A percentile compares a stretch with the other conserved stretches of the same genome.
phyloP scores from a whole-genome alignment of 306 rosid genomes.

The Ormosia emarginata region DNA sequence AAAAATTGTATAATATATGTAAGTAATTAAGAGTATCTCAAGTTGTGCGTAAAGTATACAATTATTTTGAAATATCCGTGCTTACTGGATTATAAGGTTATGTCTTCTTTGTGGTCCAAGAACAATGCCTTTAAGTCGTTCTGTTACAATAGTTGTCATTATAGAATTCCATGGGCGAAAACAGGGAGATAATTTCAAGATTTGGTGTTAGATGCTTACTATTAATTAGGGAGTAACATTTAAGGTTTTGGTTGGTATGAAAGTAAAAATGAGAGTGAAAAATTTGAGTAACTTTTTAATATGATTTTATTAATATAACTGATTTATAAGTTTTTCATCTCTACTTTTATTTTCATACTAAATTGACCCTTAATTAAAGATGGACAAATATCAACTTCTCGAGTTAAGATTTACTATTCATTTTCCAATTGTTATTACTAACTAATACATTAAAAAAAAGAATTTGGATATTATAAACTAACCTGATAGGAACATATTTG shows the following conservation, averaged over 20 bases:
- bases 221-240: neutral
- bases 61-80: too few species aligned
- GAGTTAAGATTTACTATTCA: neutral
- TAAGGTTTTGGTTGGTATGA: neutral
- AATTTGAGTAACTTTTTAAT: too few species aligned
- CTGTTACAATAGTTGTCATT: neutral
- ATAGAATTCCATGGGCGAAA: neutral
- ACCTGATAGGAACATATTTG: neutral
- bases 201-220: neutral
- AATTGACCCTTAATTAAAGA: too few species aligned
- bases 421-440: neutral
- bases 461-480: neutral
- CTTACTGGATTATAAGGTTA: too few species aligned
- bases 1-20: too few species aligned
- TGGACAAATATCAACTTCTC: too few species aligned
- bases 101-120: neutral
- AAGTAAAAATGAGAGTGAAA: too few species aligned
- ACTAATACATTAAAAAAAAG: neutral
- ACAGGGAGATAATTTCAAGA: neutral
- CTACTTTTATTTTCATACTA: too few species aligned
- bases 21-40: too few species aligned
- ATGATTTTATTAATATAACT: too few species aligned
- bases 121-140: neutral
- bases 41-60: too few species aligned
- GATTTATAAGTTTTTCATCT: too few species aligned